phyloP scores from a whole-genome alignment of 805 yeast species.

The Pichia heedii region DNA sequence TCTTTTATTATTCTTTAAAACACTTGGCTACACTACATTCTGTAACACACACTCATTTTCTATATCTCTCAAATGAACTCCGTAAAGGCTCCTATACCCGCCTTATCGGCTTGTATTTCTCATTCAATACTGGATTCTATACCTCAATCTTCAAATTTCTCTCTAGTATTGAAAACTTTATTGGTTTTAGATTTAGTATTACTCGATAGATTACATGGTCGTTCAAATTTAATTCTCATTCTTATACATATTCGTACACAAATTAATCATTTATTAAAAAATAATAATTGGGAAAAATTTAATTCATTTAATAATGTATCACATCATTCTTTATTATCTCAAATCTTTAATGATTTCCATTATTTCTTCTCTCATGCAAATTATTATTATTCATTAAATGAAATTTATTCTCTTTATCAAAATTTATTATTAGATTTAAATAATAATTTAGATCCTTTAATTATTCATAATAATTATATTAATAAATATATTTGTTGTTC shows the following conservation, averaged over 20 bases:
- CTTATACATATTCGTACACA: conserved; percentile 5
- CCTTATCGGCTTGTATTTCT: too few species aligned
- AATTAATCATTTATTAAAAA: neutral
- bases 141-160: too few species aligned
- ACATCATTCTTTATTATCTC: too few species aligned
- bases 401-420: neutral
- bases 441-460: neutral
- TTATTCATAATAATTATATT: too few species aligned
- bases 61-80: too few species aligned
- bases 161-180: neutral
- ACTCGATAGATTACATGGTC: conserved; percentile 9
- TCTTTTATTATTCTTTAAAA: too few species aligned
- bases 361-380: neutral
- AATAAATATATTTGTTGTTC: neutral
- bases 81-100: too few species aligned
- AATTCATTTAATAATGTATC: too few species aligned
- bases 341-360: neutral
- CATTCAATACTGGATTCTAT: too few species aligned
- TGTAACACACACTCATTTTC: too few species aligned
- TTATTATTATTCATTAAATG: neutral
- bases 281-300: too few species aligned
- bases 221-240: conserved; percentile 8
- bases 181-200: conserved; percentile 4
- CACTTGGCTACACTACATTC: too few species aligned
- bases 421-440: neutral